These are phyloP conservation scores for Fraxinus floribunda DNA, from an alignment of 305 asterid genomes.

Conservation along the genomic window DNA sequence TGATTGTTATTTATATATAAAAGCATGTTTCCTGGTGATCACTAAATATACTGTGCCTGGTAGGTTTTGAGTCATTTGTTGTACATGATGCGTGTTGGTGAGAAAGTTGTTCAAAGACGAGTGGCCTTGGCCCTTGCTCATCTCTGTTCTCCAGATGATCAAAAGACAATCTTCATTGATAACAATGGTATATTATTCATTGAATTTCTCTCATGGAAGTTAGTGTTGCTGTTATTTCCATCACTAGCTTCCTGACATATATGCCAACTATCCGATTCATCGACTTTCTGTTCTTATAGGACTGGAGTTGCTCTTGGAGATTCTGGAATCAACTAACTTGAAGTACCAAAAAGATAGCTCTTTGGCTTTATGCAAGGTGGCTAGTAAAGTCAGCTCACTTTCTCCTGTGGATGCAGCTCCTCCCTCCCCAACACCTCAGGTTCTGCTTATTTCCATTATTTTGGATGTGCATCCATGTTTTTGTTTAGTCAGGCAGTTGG, in stretches of 20 bases:
- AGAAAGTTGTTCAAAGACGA: conserved; percentile 67
- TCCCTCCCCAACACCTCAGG: conserved; percentile 95
- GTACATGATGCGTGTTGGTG: conserved; percentile 85
- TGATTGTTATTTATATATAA: not conserved
- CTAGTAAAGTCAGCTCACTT: conserved; percentile 74
- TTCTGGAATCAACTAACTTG: conserved; percentile 61
- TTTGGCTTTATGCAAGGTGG: conserved; percentile 75
- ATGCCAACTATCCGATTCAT: conserved; percentile 15
- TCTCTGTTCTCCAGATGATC: conserved; percentile 92
- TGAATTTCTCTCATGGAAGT: conserved; percentile 18
- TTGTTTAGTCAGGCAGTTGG: not conserved
- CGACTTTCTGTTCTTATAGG: conserved; percentile 45
- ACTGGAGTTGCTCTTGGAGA: conserved; percentile 80
- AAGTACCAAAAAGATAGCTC: conserved; percentile 81
- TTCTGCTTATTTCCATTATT: conserved; percentile 19
- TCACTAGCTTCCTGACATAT: conserved; percentile 20
- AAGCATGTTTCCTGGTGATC: not conserved
- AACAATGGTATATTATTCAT: conserved; percentile 53
- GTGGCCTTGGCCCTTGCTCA: conserved; percentile 95
- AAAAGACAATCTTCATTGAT: conserved; percentile 72
- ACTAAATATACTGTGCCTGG: conserved; percentile 6
- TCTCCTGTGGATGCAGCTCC: conserved; percentile 97
- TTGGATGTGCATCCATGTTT: conserved; percentile 10
- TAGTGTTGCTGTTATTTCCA: not conserved
- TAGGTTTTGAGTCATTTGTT: conserved; percentile 89